Percentiles rank a stretch among this genome's conserved stretches.
Conservation (phyloP, 2,329 filamentous ascomycete genomes). For the Arthrobotrys megalospora region DNA sequence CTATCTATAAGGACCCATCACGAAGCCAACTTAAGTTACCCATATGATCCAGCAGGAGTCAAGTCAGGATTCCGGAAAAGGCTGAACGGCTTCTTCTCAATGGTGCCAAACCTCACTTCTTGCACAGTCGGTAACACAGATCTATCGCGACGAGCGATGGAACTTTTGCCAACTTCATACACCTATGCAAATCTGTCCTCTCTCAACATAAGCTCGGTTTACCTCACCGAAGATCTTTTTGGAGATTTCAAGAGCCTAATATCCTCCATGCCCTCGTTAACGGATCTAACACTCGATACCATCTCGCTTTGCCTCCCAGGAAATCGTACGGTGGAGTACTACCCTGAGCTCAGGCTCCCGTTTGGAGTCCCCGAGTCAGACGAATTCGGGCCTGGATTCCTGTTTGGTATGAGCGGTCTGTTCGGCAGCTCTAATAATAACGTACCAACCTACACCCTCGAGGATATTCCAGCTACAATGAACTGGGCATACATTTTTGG, state of each 20-base stretch:
- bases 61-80: not conserved
- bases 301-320: not conserved
- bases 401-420: not conserved
- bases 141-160: not conserved
- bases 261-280: not conserved
- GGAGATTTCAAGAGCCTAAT: not conserved
- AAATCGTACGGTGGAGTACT: not conserved
- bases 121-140: not conserved
- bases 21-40: not conserved
- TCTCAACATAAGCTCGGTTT: not conserved
- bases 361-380: too few species aligned
- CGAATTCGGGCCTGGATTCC: too few species aligned
- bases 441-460: not conserved
- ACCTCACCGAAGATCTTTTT: not conserved
- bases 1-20: not conserved
- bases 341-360: not conserved
- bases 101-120: not conserved
- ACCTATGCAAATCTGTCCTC: not conserved
- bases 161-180: not conserved
- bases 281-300: conserved; percentile 7
- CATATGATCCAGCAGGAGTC: not conserved
- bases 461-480: not conserved
- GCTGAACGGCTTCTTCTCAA: not conserved
- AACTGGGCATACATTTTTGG: not conserved
- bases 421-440: not conserved